Evolutionary conservation across 2,329 filamentous ascomycete species (phyloP).

Genomic region (Claviceps sp.): DNA sequence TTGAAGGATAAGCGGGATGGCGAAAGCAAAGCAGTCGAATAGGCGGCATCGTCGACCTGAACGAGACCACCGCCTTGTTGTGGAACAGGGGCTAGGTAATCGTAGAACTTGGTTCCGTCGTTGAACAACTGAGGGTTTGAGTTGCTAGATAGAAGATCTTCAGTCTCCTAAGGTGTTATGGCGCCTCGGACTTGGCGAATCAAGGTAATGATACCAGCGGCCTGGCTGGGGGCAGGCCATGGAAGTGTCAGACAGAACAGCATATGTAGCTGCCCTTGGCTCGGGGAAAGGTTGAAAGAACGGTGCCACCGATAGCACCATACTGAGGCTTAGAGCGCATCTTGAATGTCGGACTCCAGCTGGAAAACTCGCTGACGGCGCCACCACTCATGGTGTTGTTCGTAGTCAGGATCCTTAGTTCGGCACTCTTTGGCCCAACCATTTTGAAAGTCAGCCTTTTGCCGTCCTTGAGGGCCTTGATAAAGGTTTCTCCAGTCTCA

Average conservation of each 20-base stretch:
- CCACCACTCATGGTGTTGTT: conserved; percentile 28
- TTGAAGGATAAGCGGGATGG: conserved; percentile 34
- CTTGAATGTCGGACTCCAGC: conserved; percentile 49
- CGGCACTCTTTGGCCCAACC: conserved; percentile 18
- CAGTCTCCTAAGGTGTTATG: conserved; percentile 34
- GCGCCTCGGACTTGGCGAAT: conserved; percentile 38
- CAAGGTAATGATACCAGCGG: conserved; percentile 41
- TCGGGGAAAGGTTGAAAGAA: conserved; percentile 42
- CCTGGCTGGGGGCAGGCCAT: conserved; percentile 45
- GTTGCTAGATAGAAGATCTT: conserved; percentile 35
- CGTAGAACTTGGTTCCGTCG: conserved; percentile 22
- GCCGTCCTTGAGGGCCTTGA: conserved; percentile 28
- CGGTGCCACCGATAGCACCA: conserved; percentile 41
- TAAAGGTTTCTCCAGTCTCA: conserved; percentile 29
- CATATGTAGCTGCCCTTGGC: conserved; percentile 30
- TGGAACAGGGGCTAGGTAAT: conserved; percentile 36
- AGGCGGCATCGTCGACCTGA: conserved; percentile 45
- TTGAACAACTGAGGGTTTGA: conserved; percentile 37
- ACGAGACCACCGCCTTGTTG: conserved; percentile 50
- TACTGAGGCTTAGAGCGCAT: conserved; percentile 42
- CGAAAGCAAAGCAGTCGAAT: conserved; percentile 34
- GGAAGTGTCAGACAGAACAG: conserved; percentile 41
- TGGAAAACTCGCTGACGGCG: conserved; percentile 37
- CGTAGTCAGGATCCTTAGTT: conserved; percentile 15
- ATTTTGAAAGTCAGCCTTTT: conserved; percentile 31